Evolutionary conservation across 257 asterid species (phyloP), one percentile per base, ranked within the genome.

Genomic region (Coffea canephora): DNA sequence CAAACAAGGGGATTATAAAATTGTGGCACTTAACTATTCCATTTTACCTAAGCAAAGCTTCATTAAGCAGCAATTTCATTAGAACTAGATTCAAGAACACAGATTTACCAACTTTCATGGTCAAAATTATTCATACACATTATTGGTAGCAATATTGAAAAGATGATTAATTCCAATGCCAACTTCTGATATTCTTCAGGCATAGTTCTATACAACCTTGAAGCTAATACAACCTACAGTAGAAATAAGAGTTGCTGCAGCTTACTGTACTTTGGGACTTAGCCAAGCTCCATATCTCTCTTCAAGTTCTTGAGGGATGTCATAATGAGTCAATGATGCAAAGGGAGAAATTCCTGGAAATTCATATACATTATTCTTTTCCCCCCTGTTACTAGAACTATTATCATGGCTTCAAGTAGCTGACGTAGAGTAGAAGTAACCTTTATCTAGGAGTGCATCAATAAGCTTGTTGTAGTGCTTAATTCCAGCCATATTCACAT

Each of bases 271-370:
- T 64, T 46, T 71, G 11, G 91, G 86, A 83, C 91, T 90, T 21
- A 90, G 86, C 97, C 95, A 90, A 18, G 87, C 85, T 48, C 92
- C 89, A 69, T 89, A 92, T 88, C 91, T 89, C 49, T 87, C 89
- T 83, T 89, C 95, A 69, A 92, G 95, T 79, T 90, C 97, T 81
- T 90, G 92, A 54, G 97, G 97, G 70, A 90, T 71, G 79, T 90
- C 97, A 77, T 85, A 87, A 83, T 91, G 96, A 75, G 81, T 86
- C 79, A 90, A 83, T 43, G 95, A 72, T 15, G 85, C 93, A 77
- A 90, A 85, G 14, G 97, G 97, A 78, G 71, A 75, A 57, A 92
- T 90, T 71, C 92, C 97, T 92, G 87, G 76, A 77, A 16, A 43
- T 67, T 41, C 4, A 39, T 50, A 31, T 27, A 6, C 68, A 41